Evolutionary conservation across 2,329 filamentous ascomycete genomes (phyloP), one percentile per base, ranked within the genome.

Genomic region (Microdochium trichocladiopsis): DNA sequence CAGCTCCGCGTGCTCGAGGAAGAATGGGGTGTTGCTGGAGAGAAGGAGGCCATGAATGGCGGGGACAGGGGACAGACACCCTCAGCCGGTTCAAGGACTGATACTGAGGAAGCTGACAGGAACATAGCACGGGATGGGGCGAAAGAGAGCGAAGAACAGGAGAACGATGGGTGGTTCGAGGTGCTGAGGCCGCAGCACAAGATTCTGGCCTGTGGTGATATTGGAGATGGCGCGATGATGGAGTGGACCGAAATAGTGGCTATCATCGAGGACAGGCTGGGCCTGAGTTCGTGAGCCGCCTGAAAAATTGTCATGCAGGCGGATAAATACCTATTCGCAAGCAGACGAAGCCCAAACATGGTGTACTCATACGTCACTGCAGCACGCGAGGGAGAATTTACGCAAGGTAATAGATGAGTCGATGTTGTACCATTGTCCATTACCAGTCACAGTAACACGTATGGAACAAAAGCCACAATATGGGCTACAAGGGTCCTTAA

Each of bases 141-240:
- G n/a, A 18, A 16, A 3, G 21, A 23, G 21, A 22, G 25, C 55
- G 23, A 58, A 61, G 22, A 52, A 56, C 48, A 54, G 49, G 53
- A 63, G 41, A 59, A 59, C 10, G 59, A 60, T 43, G 66, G 66
- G 50, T 86, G 82, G 87, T 79, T 94, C 57, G 84, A 89, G 61
- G 81, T 95, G 18, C 64, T 95, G 56, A 69, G 74, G 50, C 89
- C 92, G 0, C 78, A 88, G 59, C 79, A 86, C 60, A 96, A 95
- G 73, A 75, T 76, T 12, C 72, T 96, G 52, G 92, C 91, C 0
- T 96, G 92, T 69, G 90, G 90, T 14, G 92, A 96, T 69, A 78
- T 86, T 2, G 91, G 91, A 0, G 78, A 81, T 41, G 91, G 91
- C 3, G 91, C 83, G 1, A 96, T 96, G 92, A 82, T 79, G 64